Evolutionary conservation across 2,329 filamentous ascomycete genomes (phyloP), one percentile per base, ranked within the genome.

Genomic region (Piedraia hortae): DNA sequence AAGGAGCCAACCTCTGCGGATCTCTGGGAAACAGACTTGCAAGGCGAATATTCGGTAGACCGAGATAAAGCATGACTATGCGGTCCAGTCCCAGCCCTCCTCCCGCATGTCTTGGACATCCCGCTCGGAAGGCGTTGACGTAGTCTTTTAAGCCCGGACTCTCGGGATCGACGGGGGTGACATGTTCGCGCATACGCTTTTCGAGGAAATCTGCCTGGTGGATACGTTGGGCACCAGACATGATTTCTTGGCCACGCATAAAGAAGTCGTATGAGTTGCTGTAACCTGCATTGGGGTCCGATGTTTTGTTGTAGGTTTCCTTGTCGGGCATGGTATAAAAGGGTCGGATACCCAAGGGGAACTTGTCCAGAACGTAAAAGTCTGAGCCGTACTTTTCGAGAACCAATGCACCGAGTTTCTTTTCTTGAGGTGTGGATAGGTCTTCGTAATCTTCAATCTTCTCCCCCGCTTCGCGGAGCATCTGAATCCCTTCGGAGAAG

Each of bases 331-430:
- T 75, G 29, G 82, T 78, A 49, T 91, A 93, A 49, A 90, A 90
- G 4, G 82, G 82, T 14, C 85, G 64, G 10, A 85, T 74, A 16
- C 57, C 55, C 45, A 85, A 66, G 19, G 85, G 85, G 57, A 90
- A 97, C 50, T 93, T 85, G 55, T 93, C 82, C 30, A 97, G 61
- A 11, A 88, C 69, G 52, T 90, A 93, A 53, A 93, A 93, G 51
- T 97, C 85, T 28, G 78, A 85, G 42, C 71, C 62, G 58, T 71
- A 90, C 51, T 90, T 91, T 36, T 74, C 59, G 26, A 74, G 69
- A 33, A 93, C 64, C 21, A 93, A 57, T 12, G 65, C 67, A 26
- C 85, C 85, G 5, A 93, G 66, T n/a, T 70, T 73, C 50, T 80
- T 80, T 45, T 85, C 74, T 40, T 82, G 69, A 0, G 73, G 66